Base-by-base conservation (phyloP, 1,284 basidiomycete genomes). In the Stygiomarasmius scandens region DNA sequence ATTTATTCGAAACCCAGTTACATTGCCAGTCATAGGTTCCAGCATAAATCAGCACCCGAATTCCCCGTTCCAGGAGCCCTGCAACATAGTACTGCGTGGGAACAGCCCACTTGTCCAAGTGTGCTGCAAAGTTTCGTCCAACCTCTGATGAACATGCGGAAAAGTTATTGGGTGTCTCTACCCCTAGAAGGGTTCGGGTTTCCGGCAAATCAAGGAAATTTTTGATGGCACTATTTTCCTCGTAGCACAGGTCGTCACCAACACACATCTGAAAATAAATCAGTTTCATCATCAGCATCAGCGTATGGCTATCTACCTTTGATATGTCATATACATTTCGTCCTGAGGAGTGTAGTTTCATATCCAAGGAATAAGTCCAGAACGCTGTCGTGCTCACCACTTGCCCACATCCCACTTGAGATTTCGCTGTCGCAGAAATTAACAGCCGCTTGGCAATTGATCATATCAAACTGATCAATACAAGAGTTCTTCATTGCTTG, bases 21-120 rank as follows among this genome's bases (percentile, higher is more conserved):
- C 89, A 92, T 67, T 89, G 85, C 82, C 85, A 90, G 68, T 92
- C 90, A 63, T 85, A 88, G 34, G 87, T 89, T n/a, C 90, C 89
- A 4, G 86, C 86, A 62, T 92, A 91, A 59, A 92, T 86, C 51
- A 94, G 76, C 24, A 92, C 74, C 20, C 84, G 78, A 41, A 94
- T 71, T 4, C 86, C 87, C 27, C 90, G 80, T 66, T 93, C 90
- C 23, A 95, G 78, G 27, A 94, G 79, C 4, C 78, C 82, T 0
- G 86, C 76, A 54, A 93, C 84, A 70, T 93, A 89, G 69, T 81
- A 71, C 63, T 85, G 82, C 3, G 85, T 83, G 29, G 83, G 84
- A 14, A 75, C 72, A 11, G 71, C 76, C 74, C 77, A 86, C 67
- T 86, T 86, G 69, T 89, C 86, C 69, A 86, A 72, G 61, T 82